phyloP scores from a whole-genome alignment of 2,329 filamentous ascomycete genomes.

The Microdochium trichocladiopsis region DNA sequence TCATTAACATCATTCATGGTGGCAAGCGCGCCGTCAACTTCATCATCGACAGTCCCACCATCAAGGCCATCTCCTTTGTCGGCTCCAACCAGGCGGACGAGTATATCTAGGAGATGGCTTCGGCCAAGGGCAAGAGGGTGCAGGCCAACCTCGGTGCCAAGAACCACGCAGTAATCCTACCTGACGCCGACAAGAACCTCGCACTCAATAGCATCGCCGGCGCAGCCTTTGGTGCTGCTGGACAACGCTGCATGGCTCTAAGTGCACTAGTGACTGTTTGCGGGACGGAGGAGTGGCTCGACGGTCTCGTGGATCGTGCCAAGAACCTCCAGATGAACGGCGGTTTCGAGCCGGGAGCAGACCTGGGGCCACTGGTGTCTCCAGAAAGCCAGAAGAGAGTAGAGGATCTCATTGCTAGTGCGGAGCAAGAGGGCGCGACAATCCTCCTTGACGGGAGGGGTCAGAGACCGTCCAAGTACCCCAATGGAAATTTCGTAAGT shows the following conservation, averaged over 20 bases:
- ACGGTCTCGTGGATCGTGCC: constrained; percentile 70
- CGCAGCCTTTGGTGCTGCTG: constrained; percentile 77
- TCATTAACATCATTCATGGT: constrained; percentile 78
- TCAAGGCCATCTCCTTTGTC: constrained; percentile 84
- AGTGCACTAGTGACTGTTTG: constrained; percentile 81
- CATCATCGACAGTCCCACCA: constrained; percentile 74
- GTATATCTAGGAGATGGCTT: constrained; percentile 75
- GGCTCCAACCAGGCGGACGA: constrained; percentile 83
- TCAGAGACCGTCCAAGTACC: constrained; percentile 63
- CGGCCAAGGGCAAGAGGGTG: constrained; percentile 80
- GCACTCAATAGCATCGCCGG: constrained; percentile 79
- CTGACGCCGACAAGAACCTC: constrained; percentile 86
- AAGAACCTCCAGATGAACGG: constrained; percentile 69
- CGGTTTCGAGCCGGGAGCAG: constrained; percentile 75
- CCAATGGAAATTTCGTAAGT: constrained; percentile 83
- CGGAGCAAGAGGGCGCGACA: constrained; percentile 73
- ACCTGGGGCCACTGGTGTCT: constrained; percentile 76
- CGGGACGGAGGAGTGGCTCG: constrained; percentile 77
- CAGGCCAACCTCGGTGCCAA: constrained; percentile 85
- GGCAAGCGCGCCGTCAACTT: constrained; percentile 77
- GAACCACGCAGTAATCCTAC: constrained; percentile 79
- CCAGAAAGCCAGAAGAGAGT: constrained; percentile 74
- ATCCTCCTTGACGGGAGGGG: constrained; percentile 77
- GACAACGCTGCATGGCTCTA: constrained; percentile 81
- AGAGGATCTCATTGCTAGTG: constrained; percentile 66